phyloP scores from a whole-genome alignment of 108 stramenopile species.

The Phaeodactylum tricornutum region DNA sequence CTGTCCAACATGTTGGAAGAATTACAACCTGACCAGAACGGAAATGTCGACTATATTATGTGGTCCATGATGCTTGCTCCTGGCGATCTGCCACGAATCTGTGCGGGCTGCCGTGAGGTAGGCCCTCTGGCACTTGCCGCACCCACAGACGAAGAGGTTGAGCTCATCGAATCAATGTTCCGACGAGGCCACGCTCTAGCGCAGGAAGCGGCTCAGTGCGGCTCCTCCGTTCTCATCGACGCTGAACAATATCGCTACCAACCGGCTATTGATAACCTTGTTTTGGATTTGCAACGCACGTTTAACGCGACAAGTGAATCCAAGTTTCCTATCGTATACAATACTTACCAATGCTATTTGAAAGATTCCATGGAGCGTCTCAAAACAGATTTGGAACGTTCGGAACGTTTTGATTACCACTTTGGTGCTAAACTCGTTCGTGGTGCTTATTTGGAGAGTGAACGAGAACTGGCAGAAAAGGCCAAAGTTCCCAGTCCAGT shows the following conservation, averaged over 20 bases:
- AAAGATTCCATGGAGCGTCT: constrained; percentile 66
- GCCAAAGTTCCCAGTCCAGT: constrained; percentile 53
- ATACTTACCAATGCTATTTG: constrained; percentile 94
- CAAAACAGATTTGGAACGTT: constrained; percentile 70
- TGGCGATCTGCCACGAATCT: constrained; percentile 36
- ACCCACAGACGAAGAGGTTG: constrained; percentile 78
- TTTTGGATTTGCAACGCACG: constrained; percentile 60
- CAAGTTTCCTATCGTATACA: constrained; percentile 72
- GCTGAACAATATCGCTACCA: constrained; percentile 94
- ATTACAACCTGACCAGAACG: constrained; percentile 25
- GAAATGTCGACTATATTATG: constrained; percentile 69
- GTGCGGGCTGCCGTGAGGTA: constrained; percentile 33
- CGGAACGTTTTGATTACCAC: constrained; percentile 56
- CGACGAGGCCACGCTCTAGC: constrained; percentile 59
- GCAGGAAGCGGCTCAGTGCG: constrained; percentile 44
- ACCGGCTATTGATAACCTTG: constrained; percentile 92
- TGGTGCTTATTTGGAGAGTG: constrained; percentile 95
- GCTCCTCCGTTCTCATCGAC: constrained; percentile 89
- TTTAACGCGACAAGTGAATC: constrained; percentile 42
- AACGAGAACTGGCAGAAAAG: constrained; percentile 64
- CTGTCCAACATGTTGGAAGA: constrained; percentile 51
- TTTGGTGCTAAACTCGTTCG: constrained; percentile 96
- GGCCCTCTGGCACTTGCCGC: constrained; percentile 64
- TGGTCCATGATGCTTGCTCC: constrained; percentile 60
- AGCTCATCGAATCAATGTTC: constrained; percentile 60